Conservation (phyloP, 768 basidiomycete species). For the Mycena belliarum region DNA sequence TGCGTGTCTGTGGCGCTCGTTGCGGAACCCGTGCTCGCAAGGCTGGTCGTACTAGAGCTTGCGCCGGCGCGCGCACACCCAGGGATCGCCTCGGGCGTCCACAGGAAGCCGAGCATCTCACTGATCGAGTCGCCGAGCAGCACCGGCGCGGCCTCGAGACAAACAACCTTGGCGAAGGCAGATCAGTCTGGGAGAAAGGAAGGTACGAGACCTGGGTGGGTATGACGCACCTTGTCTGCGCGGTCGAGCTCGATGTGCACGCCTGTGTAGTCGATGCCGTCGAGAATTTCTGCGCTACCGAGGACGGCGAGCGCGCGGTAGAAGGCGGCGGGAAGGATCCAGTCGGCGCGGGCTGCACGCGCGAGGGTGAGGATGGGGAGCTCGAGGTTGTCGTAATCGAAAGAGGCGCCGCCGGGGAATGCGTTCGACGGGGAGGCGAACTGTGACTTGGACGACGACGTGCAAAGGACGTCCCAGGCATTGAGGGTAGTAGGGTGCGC, state of each 20-base stretch:
- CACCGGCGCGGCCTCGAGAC: slow-evolving; percentile 12
- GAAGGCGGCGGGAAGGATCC: slow-evolving; percentile 20
- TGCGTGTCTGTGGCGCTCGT: background rate
- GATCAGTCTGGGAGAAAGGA: background rate
- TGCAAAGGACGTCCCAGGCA: slow-evolving; percentile 17
- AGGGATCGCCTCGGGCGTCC: slow-evolving; percentile 16
- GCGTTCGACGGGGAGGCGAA: background rate
- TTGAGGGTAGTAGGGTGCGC: slow-evolving; percentile 17
- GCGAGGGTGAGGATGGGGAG: slow-evolving; percentile 23
- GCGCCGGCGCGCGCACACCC: slow-evolving; percentile 6
- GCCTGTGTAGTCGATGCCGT: slow-evolving; percentile 22
- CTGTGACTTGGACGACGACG: background rate
- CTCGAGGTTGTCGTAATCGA: slow-evolving; percentile 19
- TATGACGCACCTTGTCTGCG: slow-evolving; percentile 18
- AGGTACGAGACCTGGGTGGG: background rate
- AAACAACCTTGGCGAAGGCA: background rate
- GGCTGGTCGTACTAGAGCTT: too few relatives aligned
- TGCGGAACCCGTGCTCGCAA: background rate
- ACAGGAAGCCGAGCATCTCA: slow-evolving; percentile 21
- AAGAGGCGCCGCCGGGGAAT: slow-evolving; percentile 10
- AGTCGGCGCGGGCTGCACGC: slow-evolving; percentile 4
- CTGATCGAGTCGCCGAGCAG: slow-evolving; percentile 14
- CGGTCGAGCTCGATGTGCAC: slow-evolving; percentile 21
- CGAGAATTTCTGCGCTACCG: slow-evolving; percentile 10
- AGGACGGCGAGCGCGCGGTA: slow-evolving; percentile 8